Evolutionary conservation across 805 yeast genomes (phyloP).

Genomic region (Kuraishia hungarica): DNA sequence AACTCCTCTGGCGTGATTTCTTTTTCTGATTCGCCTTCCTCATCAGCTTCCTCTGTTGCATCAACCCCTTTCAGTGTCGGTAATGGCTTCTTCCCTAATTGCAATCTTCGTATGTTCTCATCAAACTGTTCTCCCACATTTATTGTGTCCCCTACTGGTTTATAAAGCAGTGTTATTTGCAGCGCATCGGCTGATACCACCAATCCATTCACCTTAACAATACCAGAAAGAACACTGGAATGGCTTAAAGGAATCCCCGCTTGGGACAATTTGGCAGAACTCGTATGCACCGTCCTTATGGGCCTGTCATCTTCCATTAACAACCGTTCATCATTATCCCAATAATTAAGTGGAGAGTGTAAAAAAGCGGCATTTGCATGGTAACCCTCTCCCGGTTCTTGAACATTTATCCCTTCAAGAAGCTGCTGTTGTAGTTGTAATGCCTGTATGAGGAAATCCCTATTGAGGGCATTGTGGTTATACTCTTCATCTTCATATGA

Average conservation of each 20-base stretch:
- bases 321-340: slow-evolving; percentile 26
- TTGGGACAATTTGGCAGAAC: slow-evolving; percentile 12
- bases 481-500: slow-evolving; percentile 3
- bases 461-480: slow-evolving; percentile 23
- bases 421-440: slow-evolving; percentile 25
- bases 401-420: slow-evolving; percentile 14
- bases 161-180: slow-evolving; percentile 25
- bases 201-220: slow-evolving; percentile 33
- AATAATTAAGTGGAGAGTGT: slow-evolving; percentile 33
- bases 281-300: slow-evolving; percentile 29
- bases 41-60: not conserved
- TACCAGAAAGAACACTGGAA: slow-evolving; percentile 26
- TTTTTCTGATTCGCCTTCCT: not conserved
- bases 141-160: slow-evolving; percentile 6
- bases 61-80: too few species aligned
- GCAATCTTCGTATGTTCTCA: slow-evolving; percentile 17
- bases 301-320: slow-evolving; percentile 24
- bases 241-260: slow-evolving; percentile 16
- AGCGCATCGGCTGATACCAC: slow-evolving; percentile 30
- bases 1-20: too few species aligned
- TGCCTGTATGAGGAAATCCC: slow-evolving; percentile 24
- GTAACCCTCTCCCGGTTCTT: not conserved
- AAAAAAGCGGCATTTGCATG: slow-evolving; percentile 12
- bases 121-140: slow-evolving; percentile 21
- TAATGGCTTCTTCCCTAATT: too few species aligned